phyloP scores from a whole-genome alignment of 805 yeast genomes.

The Schizosaccharomyces japonicus region DNA sequence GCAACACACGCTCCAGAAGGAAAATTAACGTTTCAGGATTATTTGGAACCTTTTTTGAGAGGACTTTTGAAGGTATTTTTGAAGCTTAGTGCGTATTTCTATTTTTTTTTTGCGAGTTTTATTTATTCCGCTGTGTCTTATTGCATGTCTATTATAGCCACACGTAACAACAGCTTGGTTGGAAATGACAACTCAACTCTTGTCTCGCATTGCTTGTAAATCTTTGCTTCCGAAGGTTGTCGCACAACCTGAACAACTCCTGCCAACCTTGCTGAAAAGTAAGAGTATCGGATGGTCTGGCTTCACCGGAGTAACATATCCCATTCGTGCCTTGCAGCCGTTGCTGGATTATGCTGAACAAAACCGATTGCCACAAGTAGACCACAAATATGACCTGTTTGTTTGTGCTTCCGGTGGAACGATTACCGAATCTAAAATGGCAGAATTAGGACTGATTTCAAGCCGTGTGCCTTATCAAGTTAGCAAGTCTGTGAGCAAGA shows the following conservation, averaged over 20 bases:
- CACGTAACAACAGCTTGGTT: too few relatives aligned
- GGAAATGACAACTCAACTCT: too few relatives aligned
- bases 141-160: too few relatives aligned
- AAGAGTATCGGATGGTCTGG: constrained; percentile 96
- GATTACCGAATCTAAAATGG: constrained; percentile 81
- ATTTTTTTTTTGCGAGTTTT: too few relatives aligned
- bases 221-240: constrained; percentile 62
- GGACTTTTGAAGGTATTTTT: too few relatives aligned
- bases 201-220: constrained; percentile 74
- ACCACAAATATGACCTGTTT: constrained; percentile 67
- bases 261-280: constrained; percentile 67
- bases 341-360: constrained; percentile 47
- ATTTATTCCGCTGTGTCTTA: too few relatives aligned
- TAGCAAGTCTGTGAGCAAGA: constrained; percentile 77
- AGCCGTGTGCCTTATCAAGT: constrained; percentile 95
- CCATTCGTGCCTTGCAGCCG: constrained; percentile 61
- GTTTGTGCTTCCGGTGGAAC: constrained; percentile 98
- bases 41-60: too few relatives aligned
- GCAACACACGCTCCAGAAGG: too few relatives aligned
- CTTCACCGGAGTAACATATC: constrained; percentile 96
- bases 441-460: constrained; percentile 59
- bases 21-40: too few relatives aligned
- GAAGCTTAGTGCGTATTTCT: too few relatives aligned
- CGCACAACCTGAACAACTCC: constrained; percentile 47
- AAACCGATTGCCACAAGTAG: constrained; percentile 64